Base-by-base conservation (phyloP, 2,329 filamentous ascomycete genomes). In the Sporothrix variecibatus region DNA sequence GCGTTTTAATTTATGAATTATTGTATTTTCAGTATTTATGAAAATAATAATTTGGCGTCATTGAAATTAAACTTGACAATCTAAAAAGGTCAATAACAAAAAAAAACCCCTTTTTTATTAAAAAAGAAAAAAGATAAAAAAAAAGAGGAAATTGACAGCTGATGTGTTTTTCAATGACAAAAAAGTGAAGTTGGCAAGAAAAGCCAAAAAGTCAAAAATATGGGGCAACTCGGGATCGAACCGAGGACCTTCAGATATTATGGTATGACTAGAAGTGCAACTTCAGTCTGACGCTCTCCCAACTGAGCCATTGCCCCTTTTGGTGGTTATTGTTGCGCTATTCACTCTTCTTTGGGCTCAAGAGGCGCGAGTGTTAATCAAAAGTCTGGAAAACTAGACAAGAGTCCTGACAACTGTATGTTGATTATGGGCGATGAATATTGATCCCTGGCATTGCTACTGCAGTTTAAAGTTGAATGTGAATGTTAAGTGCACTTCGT, bases 251-350 rank as follows among this genome's bases (percentile, higher is more conserved):
- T 74, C 72, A 74, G 72, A 74, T 74, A 53, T 53, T 31, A 23
- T 69, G 49, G 51, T 46, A 31, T 69, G 65, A 69, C 49, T 38
- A 28, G 23, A 56, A 53, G 46, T 69, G 28, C 11, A n/a, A 69
- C 72, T 74, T 74, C 72, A 74, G 72, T 74, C 72, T 74, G 72
- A 74, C 72, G 72, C 72, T 74, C 72, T 74, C 72, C 72, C 72
- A 74, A 74, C 72, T 74, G 72, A 74, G 72, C 72, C 72, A 74
- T 74, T 74, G 68, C 72, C 46, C 72, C 72, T 34, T n/a, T 4
- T 60, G 5, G 12, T 71, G 20, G 31, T 38, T 40, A 28, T 65
- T 43, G 62, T 17, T 65, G 34, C 62, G 62, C 38, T 5, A 65
- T 9, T 46, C 15, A 4, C 38, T n/a, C 11, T 17, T 65, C 38